These are phyloP conservation scores for Russula lepida DNA, from an alignment of 768 basidiomycete species.

Conservation along the genomic window DNA sequence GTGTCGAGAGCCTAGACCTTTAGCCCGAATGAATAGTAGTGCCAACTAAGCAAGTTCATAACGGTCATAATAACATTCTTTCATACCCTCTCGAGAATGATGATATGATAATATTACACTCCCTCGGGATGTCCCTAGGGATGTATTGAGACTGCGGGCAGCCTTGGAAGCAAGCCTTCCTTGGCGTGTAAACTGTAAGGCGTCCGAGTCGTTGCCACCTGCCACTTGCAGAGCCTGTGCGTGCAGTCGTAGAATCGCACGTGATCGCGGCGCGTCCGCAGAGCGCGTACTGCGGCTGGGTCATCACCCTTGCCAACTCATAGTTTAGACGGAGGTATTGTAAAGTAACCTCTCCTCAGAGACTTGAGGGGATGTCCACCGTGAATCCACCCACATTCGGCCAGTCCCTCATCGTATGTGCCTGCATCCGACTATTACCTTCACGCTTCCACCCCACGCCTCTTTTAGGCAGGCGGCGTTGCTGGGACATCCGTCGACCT, in stretches of 20 bases:
- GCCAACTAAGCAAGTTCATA: not conserved
- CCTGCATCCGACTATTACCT: not conserved
- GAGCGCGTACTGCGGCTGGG: too few species aligned
- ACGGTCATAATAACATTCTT: not conserved
- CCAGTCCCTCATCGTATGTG: constrained; percentile 29
- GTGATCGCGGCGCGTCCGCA: constrained; percentile 13
- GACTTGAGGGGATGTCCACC: constrained; percentile 9
- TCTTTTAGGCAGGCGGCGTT: constrained; percentile 68
- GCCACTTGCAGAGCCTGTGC: too few species aligned
- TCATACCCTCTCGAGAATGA: not conserved
- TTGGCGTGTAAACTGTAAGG: too few species aligned
- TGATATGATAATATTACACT: not conserved
- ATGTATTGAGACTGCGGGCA: not conserved
- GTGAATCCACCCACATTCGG: constrained; percentile 23
- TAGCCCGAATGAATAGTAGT: not conserved
- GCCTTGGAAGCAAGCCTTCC: not conserved
- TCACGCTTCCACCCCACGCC: not conserved
- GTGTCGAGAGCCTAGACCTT: not conserved
- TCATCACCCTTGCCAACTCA: too few species aligned
- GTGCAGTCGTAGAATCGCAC: not conserved
- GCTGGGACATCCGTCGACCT: constrained; percentile 93
- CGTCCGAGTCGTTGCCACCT: too few species aligned
- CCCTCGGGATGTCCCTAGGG: not conserved
- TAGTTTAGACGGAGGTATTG: too few species aligned
- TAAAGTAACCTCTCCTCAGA: not conserved